A percentile compares a stretch with the other conserved stretches of the same genome.
Evolutionary conservation across 2,329 filamentous ascomycete genomes (phyloP).

Genomic region (Claviceps monticola): DNA sequence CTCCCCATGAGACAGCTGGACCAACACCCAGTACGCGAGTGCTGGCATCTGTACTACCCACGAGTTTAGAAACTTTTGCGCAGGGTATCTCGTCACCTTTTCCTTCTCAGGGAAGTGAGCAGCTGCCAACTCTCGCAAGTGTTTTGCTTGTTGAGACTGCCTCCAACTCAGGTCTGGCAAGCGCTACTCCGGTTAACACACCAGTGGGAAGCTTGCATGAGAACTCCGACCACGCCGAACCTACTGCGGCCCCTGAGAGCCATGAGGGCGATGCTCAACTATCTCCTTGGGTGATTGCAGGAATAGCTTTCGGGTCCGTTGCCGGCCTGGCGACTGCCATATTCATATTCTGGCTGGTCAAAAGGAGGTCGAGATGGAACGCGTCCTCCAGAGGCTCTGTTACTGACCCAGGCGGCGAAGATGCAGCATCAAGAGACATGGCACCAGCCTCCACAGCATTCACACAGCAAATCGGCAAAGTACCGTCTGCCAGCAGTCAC

Average conservation of each 20-base stretch:
- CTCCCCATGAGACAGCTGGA: neutral
- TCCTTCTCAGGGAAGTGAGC: neutral
- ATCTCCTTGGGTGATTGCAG: conserved; percentile 28
- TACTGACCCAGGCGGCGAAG: conserved; percentile 16
- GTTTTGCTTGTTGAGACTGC: neutral
- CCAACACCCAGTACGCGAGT: neutral
- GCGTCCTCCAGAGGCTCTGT: neutral
- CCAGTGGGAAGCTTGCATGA: neutral
- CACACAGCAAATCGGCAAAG: neutral
- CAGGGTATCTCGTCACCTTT: neutral
- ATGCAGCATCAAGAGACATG: conserved; percentile 9
- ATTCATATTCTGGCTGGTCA: conserved; percentile 38
- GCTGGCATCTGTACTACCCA: neutral
- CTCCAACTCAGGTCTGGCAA: neutral
- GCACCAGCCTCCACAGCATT: conserved; percentile 1
- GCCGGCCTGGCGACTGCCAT: conserved; percentile 27
- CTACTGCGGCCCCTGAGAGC: neutral
- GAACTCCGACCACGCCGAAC: neutral
- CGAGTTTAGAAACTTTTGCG: neutral
- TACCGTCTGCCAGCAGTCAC: conserved; percentile 13
- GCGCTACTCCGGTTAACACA: neutral
- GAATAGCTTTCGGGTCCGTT: conserved; percentile 36
- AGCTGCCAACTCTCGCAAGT: neutral
- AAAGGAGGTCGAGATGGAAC: conserved; percentile 17
- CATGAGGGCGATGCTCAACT: neutral